Evolutionary conservation across 73 alveolate genomes (phyloP).

Genomic region (Paramecium primaurelia): DNA sequence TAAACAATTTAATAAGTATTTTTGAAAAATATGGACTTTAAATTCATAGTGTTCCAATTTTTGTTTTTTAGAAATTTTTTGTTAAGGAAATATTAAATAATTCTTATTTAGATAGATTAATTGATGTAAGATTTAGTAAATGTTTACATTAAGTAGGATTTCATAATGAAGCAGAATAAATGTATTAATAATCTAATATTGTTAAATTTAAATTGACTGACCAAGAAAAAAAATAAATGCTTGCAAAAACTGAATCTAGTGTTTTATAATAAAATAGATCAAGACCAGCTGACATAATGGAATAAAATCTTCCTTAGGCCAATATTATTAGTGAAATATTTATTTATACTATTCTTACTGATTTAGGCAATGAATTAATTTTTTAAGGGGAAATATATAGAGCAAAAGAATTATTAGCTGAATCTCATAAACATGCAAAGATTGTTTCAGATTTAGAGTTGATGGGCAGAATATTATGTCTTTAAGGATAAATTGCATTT

Average conservation of each 20-base stretch:
- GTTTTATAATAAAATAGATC: conserved; percentile 23
- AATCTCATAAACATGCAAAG: conserved; percentile 55
- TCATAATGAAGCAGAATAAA: conserved; percentile 49
- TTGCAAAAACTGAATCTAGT: conserved; percentile 63
- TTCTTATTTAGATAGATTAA: conserved; percentile 10
- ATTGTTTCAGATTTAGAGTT: conserved; percentile 53
- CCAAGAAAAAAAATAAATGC: conserved; percentile 42
- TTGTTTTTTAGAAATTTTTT: conserved; percentile 56
- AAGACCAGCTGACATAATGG: conserved; percentile 51
- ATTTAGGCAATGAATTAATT: conserved; percentile 32
- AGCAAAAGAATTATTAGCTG: conserved; percentile 52
- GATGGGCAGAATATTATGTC: conserved; percentile 54
- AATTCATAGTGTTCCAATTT: conserved; percentile 42
- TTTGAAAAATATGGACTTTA: conserved; percentile 53
- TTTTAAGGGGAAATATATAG: conserved; percentile 50
- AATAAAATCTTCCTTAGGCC: conserved; percentile 49
- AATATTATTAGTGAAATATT: conserved; percentile 47
- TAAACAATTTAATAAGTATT: conserved; percentile 7
- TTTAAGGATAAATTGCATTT: conserved; percentile 30
- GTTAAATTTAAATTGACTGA: conserved; percentile 47
- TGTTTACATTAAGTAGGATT: conserved; percentile 49
- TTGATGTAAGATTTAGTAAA: conserved; percentile 52
- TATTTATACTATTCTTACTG: conserved; percentile 23
- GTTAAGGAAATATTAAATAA: conserved; percentile 49
- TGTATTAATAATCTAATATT: neutral